phyloP scores from a whole-genome alignment of 805 yeast genomes.

The Tetrapisispora phaffii region DNA sequence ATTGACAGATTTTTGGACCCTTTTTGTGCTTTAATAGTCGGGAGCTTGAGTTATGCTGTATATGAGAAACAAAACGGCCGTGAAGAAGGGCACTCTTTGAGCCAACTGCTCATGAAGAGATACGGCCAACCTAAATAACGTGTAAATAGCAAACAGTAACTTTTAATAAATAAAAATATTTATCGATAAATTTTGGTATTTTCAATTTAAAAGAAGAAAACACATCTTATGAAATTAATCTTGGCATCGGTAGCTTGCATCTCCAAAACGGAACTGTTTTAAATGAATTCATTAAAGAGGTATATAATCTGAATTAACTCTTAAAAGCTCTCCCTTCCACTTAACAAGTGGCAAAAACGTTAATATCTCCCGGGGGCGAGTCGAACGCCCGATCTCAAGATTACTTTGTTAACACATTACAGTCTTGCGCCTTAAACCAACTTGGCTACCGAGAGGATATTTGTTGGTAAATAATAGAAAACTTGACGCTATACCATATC shows the following conservation, averaged over 20 bases:
- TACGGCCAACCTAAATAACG: background rate
- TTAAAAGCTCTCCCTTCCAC: background rate
- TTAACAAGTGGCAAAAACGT: too few species aligned
- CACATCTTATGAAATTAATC: too few species aligned
- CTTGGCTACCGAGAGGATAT: background rate
- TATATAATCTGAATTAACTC: too few species aligned
- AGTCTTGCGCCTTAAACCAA: constrained; percentile 1
- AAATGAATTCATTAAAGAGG: too few species aligned
- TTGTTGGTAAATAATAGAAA: too few species aligned
- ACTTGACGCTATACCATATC: too few species aligned
- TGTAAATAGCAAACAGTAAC: background rate
- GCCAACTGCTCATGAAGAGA: background rate
- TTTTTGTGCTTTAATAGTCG: constrained; percentile 50
- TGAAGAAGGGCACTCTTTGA: constrained; percentile 1
- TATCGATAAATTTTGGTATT: too few species aligned
- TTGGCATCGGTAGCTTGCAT: too few species aligned
- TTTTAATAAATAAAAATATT: background rate
- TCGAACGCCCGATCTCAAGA: background rate
- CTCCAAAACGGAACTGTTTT: too few species aligned
- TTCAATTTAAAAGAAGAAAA: too few species aligned
- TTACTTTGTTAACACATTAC: background rate
- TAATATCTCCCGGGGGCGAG: background rate
- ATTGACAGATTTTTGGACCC: constrained; percentile 47
- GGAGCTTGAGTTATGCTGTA: constrained; percentile 51
- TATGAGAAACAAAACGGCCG: constrained; percentile 45